These are phyloP conservation scores for Polysphondylium violaceum DNA, from an alignment of 78 protist species.

Conservation along the genomic window DNA sequence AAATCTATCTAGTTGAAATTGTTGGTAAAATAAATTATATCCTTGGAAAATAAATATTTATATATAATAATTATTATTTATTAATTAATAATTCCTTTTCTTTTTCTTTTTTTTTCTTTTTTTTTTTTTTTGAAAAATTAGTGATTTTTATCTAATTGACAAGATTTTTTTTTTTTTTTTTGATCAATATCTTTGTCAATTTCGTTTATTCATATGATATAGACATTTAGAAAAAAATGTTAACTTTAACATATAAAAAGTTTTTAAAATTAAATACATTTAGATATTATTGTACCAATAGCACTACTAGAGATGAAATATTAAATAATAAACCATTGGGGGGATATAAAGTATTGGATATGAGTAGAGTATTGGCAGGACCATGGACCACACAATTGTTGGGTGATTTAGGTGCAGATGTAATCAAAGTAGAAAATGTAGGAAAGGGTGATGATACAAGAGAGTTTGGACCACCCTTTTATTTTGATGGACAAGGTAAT, in stretches of 20 bases:
- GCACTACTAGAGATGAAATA: too few relatives aligned
- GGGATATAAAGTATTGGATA: conserved; percentile 58
- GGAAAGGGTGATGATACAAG: conserved; percentile 83
- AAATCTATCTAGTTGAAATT: conserved; percentile 26
- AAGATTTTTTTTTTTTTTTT: too few relatives aligned
- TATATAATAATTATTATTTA: neutral
- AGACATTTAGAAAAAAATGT: too few relatives aligned
- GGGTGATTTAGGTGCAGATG: conserved; percentile 81
- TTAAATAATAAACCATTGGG: conserved; percentile 25
- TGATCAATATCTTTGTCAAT: too few relatives aligned
- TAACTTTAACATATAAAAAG: too few relatives aligned
- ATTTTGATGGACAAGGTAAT: conserved; percentile 37
- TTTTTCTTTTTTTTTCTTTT: too few relatives aligned
- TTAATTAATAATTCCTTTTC: too few relatives aligned
- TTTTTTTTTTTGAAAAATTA: too few relatives aligned
- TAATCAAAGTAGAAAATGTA: conserved; percentile 74
- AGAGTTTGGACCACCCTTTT: conserved; percentile 79
- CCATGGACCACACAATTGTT: conserved; percentile 67
- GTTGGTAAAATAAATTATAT: conserved; percentile 67
- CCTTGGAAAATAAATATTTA: conserved; percentile 27
- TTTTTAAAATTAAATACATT: too few relatives aligned
- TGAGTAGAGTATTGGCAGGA: conserved; percentile 68
- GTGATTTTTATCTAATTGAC: too few relatives aligned
- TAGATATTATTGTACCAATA: too few relatives aligned
- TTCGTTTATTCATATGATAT: too few relatives aligned